phyloP scores from a whole-genome alignment of 768 basidiomycete genomes.

The Obba rivulosa region DNA sequence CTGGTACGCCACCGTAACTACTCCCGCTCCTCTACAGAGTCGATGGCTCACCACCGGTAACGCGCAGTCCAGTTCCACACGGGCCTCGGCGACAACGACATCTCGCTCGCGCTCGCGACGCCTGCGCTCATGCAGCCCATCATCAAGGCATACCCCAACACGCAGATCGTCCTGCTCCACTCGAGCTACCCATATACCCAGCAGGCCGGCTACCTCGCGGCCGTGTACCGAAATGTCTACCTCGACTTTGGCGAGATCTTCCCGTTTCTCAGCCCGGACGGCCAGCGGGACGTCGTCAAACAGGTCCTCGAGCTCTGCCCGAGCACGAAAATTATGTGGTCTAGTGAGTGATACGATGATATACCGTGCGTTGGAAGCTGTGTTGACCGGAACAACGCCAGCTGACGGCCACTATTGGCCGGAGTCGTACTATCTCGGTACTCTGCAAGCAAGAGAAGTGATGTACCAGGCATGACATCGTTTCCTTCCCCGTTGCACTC shows the following conservation, averaged over 20 bases:
- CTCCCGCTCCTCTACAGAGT: background rate
- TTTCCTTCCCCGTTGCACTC: no score
- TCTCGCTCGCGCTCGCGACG: constrained; percentile 50
- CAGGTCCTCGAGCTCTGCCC: constrained; percentile 69
- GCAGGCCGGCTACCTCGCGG: constrained; percentile 72
- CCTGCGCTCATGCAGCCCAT: constrained; percentile 65
- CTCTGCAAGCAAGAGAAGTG: constrained; percentile 55
- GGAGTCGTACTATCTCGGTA: constrained; percentile 68
- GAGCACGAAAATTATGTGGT: constrained; percentile 79
- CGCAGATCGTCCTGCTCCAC: constrained; percentile 66
- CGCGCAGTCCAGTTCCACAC: constrained; percentile 77
- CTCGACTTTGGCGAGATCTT: constrained; percentile 81
- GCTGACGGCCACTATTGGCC: constrained; percentile 75
- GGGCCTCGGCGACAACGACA: constrained; percentile 73
- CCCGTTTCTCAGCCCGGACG: constrained; percentile 56
- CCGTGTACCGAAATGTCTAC: constrained; percentile 69
- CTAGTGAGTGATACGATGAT: constrained; percentile 42
- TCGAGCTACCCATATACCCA: constrained; percentile 74
- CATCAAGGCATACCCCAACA: constrained; percentile 56
- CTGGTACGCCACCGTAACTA: constrained; percentile 37
- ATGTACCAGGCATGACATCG: constrained; percentile 47
- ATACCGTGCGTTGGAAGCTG: background rate
- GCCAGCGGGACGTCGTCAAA: constrained; percentile 53
- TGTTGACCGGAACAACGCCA: constrained; percentile 10
- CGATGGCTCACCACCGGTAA: background rate